Evolutionary conservation across 2,329 filamentous ascomycete species (phyloP).

Genomic region (Fusarium mangiferae): DNA sequence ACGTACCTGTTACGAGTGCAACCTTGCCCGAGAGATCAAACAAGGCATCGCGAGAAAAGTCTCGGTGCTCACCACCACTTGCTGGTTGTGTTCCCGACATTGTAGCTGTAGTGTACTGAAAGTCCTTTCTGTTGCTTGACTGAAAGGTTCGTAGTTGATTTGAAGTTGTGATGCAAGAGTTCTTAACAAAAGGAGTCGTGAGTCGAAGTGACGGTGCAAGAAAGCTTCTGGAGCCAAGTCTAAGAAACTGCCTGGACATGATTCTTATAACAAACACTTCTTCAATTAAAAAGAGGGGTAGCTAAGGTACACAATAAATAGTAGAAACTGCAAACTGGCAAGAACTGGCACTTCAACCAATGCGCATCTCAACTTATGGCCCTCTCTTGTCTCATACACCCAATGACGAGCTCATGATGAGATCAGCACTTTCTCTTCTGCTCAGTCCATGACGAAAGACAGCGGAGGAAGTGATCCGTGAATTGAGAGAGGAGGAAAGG

Average conservation of each 20-base stretch:
- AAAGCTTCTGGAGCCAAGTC: conserved; percentile 7
- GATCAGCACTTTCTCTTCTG: not conserved
- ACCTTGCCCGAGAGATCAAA: conserved; percentile 57
- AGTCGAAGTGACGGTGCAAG: conserved; percentile 4
- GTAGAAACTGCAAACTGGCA: not conserved
- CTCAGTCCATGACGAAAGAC: conserved; percentile 36
- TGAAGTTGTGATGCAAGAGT: not conserved
- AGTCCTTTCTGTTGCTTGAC: not conserved
- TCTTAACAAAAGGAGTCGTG: not conserved
- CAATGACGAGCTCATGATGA: conserved; percentile 34
- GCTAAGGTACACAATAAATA: not conserved
- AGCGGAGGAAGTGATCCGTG: conserved; percentile 34
- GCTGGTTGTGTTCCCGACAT: conserved; percentile 36
- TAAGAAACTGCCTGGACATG: conserved; percentile 24
- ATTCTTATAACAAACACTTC: conserved; percentile 12
- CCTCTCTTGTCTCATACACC: not conserved
- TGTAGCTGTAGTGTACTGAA: not conserved
- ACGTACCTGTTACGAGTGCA: conserved; percentile 57
- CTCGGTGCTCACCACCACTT: conserved; percentile 37
- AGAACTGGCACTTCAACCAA: conserved; percentile 7
- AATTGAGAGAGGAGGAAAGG: not conserved
- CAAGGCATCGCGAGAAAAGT: conserved; percentile 51
- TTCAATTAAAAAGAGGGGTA: conserved; percentile 14
- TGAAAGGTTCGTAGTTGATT: conserved; percentile 9
- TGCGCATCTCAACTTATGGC: conserved; percentile 24